Evolutionary conservation across 805 yeast genomes (phyloP).

Genomic region (Yamadazyma phyllophila): DNA sequence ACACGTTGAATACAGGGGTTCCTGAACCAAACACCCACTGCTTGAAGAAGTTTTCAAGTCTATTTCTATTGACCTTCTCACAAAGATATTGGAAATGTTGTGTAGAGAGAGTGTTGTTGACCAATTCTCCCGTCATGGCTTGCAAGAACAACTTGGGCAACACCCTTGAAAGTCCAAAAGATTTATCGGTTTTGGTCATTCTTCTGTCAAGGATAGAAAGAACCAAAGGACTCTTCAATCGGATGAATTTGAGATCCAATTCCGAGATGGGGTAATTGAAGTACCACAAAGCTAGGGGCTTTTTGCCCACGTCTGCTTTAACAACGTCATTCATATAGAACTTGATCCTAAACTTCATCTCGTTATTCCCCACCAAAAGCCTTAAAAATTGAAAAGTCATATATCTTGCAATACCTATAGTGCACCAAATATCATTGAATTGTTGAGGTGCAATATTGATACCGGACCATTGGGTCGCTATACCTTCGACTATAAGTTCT

Average conservation of each 20-base stretch:
- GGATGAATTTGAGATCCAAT: constrained; percentile 64
- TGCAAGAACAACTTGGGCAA: constrained; percentile 88
- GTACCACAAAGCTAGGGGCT: constrained; percentile 76
- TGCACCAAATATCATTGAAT: constrained; percentile 84
- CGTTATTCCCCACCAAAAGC: constrained; percentile 78
- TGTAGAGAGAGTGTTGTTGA: constrained; percentile 73
- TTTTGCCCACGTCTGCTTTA: constrained; percentile 69
- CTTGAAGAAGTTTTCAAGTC: constrained; percentile 76
- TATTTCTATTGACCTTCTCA: constrained; percentile 87
- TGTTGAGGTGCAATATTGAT: constrained; percentile 81
- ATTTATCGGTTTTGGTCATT: constrained; percentile 94
- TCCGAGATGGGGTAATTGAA: constrained; percentile 62
- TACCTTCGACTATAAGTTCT: constrained; percentile 60
- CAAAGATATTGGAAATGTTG: constrained; percentile 89
- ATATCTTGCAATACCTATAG: constrained; percentile 77
- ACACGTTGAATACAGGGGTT: constrained; percentile 81
- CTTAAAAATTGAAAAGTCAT: constrained; percentile 75
- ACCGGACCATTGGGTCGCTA: constrained; percentile 92
- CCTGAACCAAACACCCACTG: constrained; percentile 94
- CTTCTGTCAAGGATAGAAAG: constrained; percentile 81
- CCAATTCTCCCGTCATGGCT: constrained; percentile 92
- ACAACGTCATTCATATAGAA: constrained; percentile 63
- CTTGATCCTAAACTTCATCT: constrained; percentile 70
- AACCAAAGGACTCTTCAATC: constrained; percentile 82
- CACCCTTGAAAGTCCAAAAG: constrained; percentile 88